Evolutionary conservation across 176 grass and related monocot species (phyloP).

Genomic region (Chloris gayana): DNA sequence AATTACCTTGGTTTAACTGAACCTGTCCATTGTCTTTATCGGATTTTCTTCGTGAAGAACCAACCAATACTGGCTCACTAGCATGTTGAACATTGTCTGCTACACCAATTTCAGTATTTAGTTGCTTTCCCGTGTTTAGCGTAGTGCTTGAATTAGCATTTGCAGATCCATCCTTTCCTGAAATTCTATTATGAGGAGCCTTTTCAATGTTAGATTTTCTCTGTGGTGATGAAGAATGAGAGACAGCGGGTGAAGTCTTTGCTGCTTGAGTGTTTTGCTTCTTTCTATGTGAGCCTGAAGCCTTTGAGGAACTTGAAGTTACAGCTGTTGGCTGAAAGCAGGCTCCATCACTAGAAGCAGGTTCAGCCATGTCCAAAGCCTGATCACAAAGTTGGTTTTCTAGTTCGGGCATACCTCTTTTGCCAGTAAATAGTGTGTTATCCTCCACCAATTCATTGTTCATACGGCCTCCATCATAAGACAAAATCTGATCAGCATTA

Average conservation of each 20-base stretch:
- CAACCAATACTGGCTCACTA: constrained; percentile 45
- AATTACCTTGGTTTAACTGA: constrained; percentile 45
- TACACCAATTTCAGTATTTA: constrained; percentile 40
- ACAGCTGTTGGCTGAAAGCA: constrained; percentile 50
- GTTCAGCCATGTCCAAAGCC: constrained; percentile 41
- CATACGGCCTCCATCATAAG: constrained; percentile 40
- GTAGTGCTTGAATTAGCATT: constrained; percentile 53
- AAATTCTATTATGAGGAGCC: constrained; percentile 54
- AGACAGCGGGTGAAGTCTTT: constrained; percentile 66
- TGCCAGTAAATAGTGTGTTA: constrained; percentile 40
- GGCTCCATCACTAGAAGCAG: constrained; percentile 49
- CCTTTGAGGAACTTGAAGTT: constrained; percentile 86
- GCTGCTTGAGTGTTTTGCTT: constrained; percentile 52
- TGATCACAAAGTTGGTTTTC: constrained; percentile 48
- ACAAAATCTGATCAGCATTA: constrained; percentile 33
- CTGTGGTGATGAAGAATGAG: constrained; percentile 73
- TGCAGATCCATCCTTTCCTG: constrained; percentile 52
- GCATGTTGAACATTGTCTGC: constrained; percentile 50
- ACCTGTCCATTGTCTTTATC: constrained; percentile 47
- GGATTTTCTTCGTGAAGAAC: constrained; percentile 52
- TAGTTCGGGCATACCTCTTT: constrained; percentile 40
- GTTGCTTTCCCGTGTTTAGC: constrained; percentile 44
- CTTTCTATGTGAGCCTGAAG: constrained; percentile 59
- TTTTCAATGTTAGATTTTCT: constrained; percentile 63
- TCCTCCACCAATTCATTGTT: constrained; percentile 48